Base-by-base conservation (phyloP, 768 basidiomycete species). In the Pulveroboletus sp. region DNA sequence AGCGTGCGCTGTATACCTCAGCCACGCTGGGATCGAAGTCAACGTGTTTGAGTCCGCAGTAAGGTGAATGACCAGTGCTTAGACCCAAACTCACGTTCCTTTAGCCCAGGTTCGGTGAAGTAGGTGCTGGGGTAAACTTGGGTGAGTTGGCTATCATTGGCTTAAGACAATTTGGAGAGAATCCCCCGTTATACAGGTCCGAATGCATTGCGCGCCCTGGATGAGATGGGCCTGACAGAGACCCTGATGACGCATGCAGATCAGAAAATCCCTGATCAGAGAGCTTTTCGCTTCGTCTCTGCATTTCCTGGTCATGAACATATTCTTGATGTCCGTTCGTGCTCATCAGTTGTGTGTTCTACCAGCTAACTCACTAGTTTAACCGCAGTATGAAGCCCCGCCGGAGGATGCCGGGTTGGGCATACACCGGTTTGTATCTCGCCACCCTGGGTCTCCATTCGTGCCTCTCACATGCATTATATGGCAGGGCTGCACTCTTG, bases 31-130 rank as follows among this genome's bases (percentile, higher is more conserved):
- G 2, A 63, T 81, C 28, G 58, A 67, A 13, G 74, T 76, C 13
- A 66, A 75, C n/a, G 55, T 80, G 3, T 82, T 80, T 54, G 81
- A 81, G 62, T 72, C 77, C 39, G 74, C 78, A 40, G 79, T 79
- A 59, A 28, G 49, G 33, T 28, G 31, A 7, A 28, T 33, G 21
- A 10, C 15, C 24, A 15, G 27, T 32, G 17, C 14, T 39, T 44
- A 17, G 15, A 35, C 46, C 28, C 33, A 11, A 39, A 39, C 30
- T 47, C 32, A 42, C 38, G 6, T 40, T 38, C 36, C 15, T 35
- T 28, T 56, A 80, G 78, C 57, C 71, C 14, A 68, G 70, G 43
- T 80, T 78, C 50, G 73, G 69, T 24, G 77, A 81, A 62, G 69
- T 80, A 36, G 80, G 80, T 9, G 78, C 79, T n/a, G 79, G 78